These are phyloP conservation scores for Rhodotorula sp. DNA, from an alignment of 1,284 basidiomycete genomes.

Conservation along the genomic window DNA sequence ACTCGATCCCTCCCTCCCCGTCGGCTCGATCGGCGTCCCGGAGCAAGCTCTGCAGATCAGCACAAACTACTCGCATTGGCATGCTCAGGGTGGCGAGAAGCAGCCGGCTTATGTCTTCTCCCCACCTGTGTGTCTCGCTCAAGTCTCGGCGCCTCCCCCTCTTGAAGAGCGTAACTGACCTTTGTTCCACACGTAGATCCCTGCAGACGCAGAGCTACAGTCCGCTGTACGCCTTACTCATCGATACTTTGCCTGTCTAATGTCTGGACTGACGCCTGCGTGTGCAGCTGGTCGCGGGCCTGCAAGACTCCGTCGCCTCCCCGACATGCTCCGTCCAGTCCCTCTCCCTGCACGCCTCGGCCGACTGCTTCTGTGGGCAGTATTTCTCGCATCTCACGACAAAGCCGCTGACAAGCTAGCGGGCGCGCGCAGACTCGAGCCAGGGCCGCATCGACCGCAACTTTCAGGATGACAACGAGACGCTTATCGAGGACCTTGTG, in stretches of 20 bases:
- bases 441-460: constrained; percentile 73
- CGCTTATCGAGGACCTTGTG: constrained; percentile 64
- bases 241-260: too few species aligned
- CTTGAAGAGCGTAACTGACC: background rate
- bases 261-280: background rate
- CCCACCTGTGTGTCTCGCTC: constrained; percentile 49
- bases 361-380: constrained; percentile 39
- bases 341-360: constrained; percentile 26
- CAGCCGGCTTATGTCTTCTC: constrained; percentile 67
- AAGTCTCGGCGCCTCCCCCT: too few species aligned
- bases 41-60: constrained; percentile 64
- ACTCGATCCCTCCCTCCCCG: constrained; percentile 64
- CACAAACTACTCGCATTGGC: constrained; percentile 77
- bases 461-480: constrained; percentile 72
- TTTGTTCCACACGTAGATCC: constrained; percentile 51
- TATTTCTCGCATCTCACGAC: background rate
- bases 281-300: constrained; percentile 11
- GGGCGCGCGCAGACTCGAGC: constrained; percentile 62
- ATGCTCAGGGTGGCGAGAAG: constrained; percentile 51
- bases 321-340: background rate
- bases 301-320: background rate
- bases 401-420: background rate
- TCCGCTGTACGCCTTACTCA: constrained; percentile 35
- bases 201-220: constrained; percentile 62
- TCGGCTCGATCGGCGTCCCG: constrained; percentile 68